Percentiles rank a stretch among this genome's conserved stretches.
Evolutionary conservation across 345 rosid species (phyloP).

Genomic region (Hypericum perforatum): DNA sequence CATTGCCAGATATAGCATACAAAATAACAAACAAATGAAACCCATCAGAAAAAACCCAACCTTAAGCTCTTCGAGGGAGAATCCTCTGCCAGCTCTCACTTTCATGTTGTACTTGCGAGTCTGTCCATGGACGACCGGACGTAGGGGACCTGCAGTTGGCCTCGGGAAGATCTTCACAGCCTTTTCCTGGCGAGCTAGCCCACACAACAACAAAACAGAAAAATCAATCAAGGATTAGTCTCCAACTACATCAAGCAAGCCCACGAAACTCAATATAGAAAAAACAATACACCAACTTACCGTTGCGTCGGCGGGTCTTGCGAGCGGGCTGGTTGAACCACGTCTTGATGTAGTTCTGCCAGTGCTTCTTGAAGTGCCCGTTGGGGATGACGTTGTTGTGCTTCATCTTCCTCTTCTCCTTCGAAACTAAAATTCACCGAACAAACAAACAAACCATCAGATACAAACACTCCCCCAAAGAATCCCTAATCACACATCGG

Average conservation of each 20-base stretch:
- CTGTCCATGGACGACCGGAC: slow-evolving; percentile 77
- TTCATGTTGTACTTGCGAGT: slow-evolving; percentile 89
- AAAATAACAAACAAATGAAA: not conserved
- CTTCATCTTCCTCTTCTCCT: slow-evolving; percentile 29
- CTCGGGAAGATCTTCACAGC: slow-evolving; percentile 83
- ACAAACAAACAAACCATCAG: no score
- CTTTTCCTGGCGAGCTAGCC: slow-evolving; percentile 74
- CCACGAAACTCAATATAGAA: not conserved
- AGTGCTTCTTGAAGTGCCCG: slow-evolving; percentile 78
- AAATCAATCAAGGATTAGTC: not conserved
- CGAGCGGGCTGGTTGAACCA: slow-evolving; percentile 94
- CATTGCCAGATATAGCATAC: no score
- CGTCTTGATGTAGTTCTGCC: slow-evolving; percentile 80
- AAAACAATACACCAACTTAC: slow-evolving; percentile 19
- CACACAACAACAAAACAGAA: not conserved
- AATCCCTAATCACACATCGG: no score
- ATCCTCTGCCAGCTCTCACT: slow-evolving; percentile 75
- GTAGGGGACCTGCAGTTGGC: slow-evolving; percentile 76
- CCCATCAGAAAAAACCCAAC: slow-evolving; percentile 15
- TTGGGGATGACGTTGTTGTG: slow-evolving; percentile 72
- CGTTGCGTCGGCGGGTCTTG: slow-evolving; percentile 52
- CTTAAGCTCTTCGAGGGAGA: slow-evolving; percentile 90
- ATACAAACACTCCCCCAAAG: no score
- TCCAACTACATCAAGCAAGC: not conserved
- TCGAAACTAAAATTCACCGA: no score